Evolutionary conservation across 768 basidiomycete species (phyloP).

Genomic region (Tylopilus plumbeoviolaceoides): DNA sequence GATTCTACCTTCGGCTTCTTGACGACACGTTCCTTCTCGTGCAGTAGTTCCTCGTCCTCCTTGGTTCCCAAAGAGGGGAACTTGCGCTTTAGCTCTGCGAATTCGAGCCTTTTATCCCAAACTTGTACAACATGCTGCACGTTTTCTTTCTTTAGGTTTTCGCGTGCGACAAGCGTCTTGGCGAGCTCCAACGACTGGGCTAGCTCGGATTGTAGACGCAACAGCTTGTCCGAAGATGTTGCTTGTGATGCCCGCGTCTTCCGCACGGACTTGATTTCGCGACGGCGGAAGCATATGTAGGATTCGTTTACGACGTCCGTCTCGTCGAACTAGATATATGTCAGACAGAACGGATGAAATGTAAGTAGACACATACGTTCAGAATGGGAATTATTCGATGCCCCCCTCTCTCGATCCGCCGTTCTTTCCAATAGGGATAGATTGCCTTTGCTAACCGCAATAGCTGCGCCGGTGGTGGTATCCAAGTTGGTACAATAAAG

Average conservation of each 20-base stretch:
- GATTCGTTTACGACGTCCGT: conserved; percentile 87
- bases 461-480: conserved; percentile 62
- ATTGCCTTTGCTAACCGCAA: conserved; percentile 65
- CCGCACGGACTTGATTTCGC: conserved; percentile 89
- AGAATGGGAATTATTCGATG: conserved; percentile 82
- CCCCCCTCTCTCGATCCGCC: conserved; percentile 75
- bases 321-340: conserved; percentile 66
- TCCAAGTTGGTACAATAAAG: conserved; percentile 61
- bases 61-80: conserved; percentile 57
- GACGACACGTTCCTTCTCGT: conserved; percentile 64
- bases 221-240: conserved; percentile 83
- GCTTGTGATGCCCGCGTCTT: conserved; percentile 93
- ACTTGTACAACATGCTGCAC: conserved; percentile 55
- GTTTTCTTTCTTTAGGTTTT: conserved; percentile 69
- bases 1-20: conserved; percentile 51
- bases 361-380: conserved; percentile 55
- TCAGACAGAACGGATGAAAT: neutral
- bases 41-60: conserved; percentile 66
- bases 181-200: conserved; percentile 70
- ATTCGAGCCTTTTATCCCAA: conserved; percentile 73
- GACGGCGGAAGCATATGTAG: conserved; percentile 94
- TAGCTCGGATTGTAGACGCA: conserved; percentile 76
- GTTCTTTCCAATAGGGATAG: conserved; percentile 89
- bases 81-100: conserved; percentile 79
- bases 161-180: conserved; percentile 62